phyloP scores from a whole-genome alignment of 1,284 basidiomycete genomes.

The Heterobasidion irregulare region DNA sequence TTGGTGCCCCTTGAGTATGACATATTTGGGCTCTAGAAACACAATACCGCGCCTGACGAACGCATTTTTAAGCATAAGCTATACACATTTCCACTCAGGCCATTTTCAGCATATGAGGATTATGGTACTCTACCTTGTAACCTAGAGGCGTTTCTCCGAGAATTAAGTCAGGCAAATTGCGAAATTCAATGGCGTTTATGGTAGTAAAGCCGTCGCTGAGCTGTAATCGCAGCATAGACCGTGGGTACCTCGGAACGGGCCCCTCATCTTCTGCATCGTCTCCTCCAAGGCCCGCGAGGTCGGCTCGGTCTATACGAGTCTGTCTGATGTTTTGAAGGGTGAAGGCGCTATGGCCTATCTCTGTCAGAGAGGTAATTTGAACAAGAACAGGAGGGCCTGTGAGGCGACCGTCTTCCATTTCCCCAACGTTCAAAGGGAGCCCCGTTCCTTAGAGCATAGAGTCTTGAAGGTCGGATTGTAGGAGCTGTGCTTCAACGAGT shows the following conservation, averaged over 20 bases:
- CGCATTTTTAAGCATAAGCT: slow-evolving; percentile 63
- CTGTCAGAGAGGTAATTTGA: slow-evolving; percentile 65
- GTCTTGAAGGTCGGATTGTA: slow-evolving; percentile 59
- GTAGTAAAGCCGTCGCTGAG: slow-evolving; percentile 57
- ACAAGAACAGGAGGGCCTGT: slow-evolving; percentile 48
- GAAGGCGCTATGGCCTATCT: slow-evolving; percentile 68
- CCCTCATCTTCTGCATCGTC: slow-evolving; percentile 61
- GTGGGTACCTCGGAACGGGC: slow-evolving; percentile 64
- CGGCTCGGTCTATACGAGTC: slow-evolving; percentile 52
- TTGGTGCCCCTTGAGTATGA: slow-evolving; percentile 47
- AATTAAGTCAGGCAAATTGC: slow-evolving; percentile 44
- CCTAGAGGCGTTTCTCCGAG: slow-evolving; percentile 65
- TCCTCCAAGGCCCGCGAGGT: slow-evolving; percentile 35
- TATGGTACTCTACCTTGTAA: slow-evolving; percentile 44
- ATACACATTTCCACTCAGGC: neutral
- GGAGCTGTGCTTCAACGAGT: slow-evolving; percentile 55
- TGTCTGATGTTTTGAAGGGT: slow-evolving; percentile 54
- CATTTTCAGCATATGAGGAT: neutral
- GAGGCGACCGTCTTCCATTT: slow-evolving; percentile 24
- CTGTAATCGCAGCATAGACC: slow-evolving; percentile 59
- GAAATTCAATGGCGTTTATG: slow-evolving; percentile 65
- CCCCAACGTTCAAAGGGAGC: slow-evolving; percentile 38
- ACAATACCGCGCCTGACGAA: slow-evolving; percentile 55
- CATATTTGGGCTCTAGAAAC: slow-evolving; percentile 58
- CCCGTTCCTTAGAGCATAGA: slow-evolving; percentile 64